phyloP scores from a whole-genome alignment of 164 flowering plant species.

The Kingdonia uniflora region DNA sequence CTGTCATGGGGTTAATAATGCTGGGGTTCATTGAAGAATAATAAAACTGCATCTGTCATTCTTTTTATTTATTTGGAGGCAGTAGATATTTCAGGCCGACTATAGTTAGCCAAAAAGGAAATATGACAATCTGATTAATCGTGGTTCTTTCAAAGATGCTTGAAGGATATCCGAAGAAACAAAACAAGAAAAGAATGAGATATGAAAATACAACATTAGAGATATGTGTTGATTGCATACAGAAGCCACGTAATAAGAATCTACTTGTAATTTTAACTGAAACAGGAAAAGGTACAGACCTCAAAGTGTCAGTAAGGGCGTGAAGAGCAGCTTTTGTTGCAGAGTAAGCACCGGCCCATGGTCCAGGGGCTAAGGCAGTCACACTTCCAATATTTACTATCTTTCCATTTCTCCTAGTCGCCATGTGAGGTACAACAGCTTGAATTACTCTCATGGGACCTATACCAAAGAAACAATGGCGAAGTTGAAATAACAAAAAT shows the following conservation, averaged over 20 bases:
- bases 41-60: too few relatives aligned
- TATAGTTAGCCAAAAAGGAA: too few relatives aligned
- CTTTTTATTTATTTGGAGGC: too few relatives aligned
- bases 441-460: slow-evolving; percentile 80
- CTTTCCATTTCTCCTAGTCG: slow-evolving; percentile 64
- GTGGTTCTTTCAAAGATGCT: too few relatives aligned
- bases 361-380: slow-evolving; percentile 58
- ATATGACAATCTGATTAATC: too few relatives aligned
- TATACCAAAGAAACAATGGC: slow-evolving; percentile 11
- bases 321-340: slow-evolving; percentile 89
- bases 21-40: too few relatives aligned
- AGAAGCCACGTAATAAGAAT: too few relatives aligned
- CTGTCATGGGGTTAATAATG: too few relatives aligned
- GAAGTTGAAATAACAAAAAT: too few relatives aligned
- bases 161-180: too few relatives aligned
- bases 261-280: too few relatives aligned
- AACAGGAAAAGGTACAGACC: slow-evolving; percentile 34
- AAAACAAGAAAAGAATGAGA: not conserved
- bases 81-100: too few relatives aligned
- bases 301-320: slow-evolving; percentile 62
- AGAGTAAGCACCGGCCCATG: slow-evolving; percentile 84
- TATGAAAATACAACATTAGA: not conserved
- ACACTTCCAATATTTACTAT: slow-evolving; percentile 57
- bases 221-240: not conserved
- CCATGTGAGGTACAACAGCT: slow-evolving; percentile 68